Evolutionary conservation across 2,329 filamentous ascomycete species (phyloP).

Genomic region (Elsinoe batatas): DNA sequence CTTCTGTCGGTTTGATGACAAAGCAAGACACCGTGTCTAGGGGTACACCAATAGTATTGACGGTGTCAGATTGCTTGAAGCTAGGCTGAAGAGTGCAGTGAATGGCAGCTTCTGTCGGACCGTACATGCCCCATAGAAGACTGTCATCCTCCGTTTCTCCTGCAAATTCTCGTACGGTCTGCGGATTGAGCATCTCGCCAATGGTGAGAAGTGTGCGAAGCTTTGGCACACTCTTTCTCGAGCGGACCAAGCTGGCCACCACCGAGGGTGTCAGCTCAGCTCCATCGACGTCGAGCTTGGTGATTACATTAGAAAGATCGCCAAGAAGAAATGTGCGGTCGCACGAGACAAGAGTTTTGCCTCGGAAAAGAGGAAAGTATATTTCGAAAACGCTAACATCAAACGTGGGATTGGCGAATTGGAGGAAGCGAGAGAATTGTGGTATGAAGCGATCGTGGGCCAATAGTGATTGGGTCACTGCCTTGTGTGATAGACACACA

Average conservation of each 20-base stretch:
- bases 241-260: slow-evolving; percentile 63
- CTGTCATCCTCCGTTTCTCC: slow-evolving; percentile 43
- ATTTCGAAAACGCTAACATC: slow-evolving; percentile 94
- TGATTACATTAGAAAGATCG: slow-evolving; percentile 61
- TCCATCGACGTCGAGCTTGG: slow-evolving; percentile 60
- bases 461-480: slow-evolving; percentile 71
- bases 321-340: slow-evolving; percentile 60
- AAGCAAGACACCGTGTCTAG: slow-evolving; percentile 74
- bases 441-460: slow-evolving; percentile 75
- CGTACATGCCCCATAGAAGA: slow-evolving; percentile 87
- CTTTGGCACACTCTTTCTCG: slow-evolving; percentile 55
- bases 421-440: slow-evolving; percentile 66
- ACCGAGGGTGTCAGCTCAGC: slow-evolving; percentile 87
- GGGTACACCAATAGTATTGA: slow-evolving; percentile 65
- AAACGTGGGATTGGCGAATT: slow-evolving; percentile 87
- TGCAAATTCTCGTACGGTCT: slow-evolving; percentile 72
- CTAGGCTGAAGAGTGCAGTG: slow-evolving; percentile 70
- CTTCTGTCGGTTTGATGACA: slow-evolving; percentile 44
- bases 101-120: slow-evolving; percentile 83
- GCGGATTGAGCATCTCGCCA: slow-evolving; percentile 79
- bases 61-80: slow-evolving; percentile 47
- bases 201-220: slow-evolving; percentile 72
- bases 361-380: slow-evolving; percentile 74
- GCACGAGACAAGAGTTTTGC: slow-evolving; percentile 62
- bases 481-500: slow-evolving; percentile 68